phyloP scores from a whole-genome alignment of 257 asterid species.

The Sherardia arvensis region DNA sequence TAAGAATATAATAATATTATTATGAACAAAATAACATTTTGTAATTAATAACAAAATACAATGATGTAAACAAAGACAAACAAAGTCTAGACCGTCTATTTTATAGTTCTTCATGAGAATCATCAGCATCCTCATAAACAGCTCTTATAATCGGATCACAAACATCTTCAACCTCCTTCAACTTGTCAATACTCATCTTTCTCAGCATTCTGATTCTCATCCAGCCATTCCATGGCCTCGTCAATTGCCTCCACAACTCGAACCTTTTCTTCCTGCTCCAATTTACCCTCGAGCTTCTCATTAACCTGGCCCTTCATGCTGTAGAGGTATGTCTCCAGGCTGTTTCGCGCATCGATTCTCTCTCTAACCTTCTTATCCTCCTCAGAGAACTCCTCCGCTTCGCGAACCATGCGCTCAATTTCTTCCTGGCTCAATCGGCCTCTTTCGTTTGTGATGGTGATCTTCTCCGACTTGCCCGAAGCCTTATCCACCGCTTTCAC shows the following conservation, averaged over 20 bases:
- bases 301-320: constrained; percentile 75
- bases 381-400: constrained; percentile 54
- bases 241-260: constrained; percentile 58
- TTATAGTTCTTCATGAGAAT: constrained; percentile 60
- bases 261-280: constrained; percentile 68
- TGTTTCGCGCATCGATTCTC: constrained; percentile 52
- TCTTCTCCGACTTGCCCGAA: constrained; percentile 41
- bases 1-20: too few species aligned
- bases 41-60: too few species aligned
- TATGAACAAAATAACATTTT: too few species aligned
- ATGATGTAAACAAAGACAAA: too few species aligned
- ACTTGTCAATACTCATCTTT: constrained; percentile 67
- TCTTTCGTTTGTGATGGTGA: constrained; percentile 45
- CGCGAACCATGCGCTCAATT: constrained; percentile 44
- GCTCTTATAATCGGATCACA: constrained; percentile 67
- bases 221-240: constrained; percentile 82
- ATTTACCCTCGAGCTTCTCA: constrained; percentile 72
- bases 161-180: constrained; percentile 69
- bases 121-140: constrained; percentile 63
- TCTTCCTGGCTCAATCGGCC: constrained; percentile 53
- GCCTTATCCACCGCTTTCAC: constrained; percentile 60
- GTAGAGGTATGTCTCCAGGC: constrained; percentile 63
- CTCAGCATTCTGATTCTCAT: constrained; percentile 66
- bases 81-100: too few species aligned
- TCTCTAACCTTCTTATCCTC: constrained; percentile 48